phyloP scores from a whole-genome alignment of 2,329 filamentous ascomycete genomes.

The Myriosclerotinia scirpicola region DNA sequence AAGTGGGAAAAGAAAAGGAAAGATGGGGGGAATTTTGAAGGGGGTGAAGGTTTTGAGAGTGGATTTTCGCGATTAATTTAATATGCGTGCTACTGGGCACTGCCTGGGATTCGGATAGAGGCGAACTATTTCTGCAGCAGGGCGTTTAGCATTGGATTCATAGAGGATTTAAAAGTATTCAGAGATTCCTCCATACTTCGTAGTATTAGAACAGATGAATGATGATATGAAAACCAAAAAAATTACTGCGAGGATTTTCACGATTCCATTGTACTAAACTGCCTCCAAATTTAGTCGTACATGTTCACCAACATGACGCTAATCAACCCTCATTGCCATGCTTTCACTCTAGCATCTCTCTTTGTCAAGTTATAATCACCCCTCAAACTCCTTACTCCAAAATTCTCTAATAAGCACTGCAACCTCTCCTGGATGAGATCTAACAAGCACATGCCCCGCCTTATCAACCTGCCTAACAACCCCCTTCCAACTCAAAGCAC shows the following conservation, averaged over 20 bases:
- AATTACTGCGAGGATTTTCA: too few species aligned
- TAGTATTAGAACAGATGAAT: background rate
- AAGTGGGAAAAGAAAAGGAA: background rate
- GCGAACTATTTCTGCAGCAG: background rate
- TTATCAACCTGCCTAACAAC: background rate
- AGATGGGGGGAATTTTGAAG: background rate
- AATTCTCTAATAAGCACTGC: background rate
- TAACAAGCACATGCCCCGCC: background rate
- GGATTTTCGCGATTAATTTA: background rate
- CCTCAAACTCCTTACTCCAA: background rate
- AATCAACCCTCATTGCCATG: too few species aligned
- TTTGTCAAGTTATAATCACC: background rate
- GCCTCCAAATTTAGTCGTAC: too few species aligned
- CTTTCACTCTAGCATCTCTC: too few species aligned
- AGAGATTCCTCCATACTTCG: background rate
- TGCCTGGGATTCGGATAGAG: background rate
- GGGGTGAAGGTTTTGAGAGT: background rate
- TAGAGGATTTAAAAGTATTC: background rate
- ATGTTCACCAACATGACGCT: too few species aligned
- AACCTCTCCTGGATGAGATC: background rate
- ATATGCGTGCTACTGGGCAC: background rate
- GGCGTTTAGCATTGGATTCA: background rate
- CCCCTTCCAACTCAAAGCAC: background rate
- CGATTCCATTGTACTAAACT: too few species aligned
- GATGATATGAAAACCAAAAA: background rate